Base-by-base conservation (phyloP, 2,329 filamentous ascomycete genomes). In the Didymella keratinophila region DNA sequence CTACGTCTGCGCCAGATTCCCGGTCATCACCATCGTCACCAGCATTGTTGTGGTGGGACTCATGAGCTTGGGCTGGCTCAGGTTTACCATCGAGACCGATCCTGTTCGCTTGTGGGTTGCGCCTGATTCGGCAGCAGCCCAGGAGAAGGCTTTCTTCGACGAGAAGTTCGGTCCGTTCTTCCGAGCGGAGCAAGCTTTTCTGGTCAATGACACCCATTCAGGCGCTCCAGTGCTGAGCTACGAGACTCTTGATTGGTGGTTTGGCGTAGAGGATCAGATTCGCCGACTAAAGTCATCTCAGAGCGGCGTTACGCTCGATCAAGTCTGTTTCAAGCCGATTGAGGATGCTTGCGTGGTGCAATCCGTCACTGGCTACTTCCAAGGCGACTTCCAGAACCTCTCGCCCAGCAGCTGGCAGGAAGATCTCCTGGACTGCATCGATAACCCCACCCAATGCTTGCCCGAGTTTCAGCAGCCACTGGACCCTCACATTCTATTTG, bases 61-160 rank as follows among this genome's bases (percentile, higher is more conserved):
- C 4, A 82, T 99, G 61, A 97, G 93, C 72, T 78, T 94, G 34
- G 95, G 95, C 1, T 96, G 92, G 92, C 80, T 95, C 58, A 86
- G 87, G 43, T 99, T 99, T 71, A 84, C 91, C n/a, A 83, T 99
- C 34, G 95, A 98, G 76, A 91, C 84, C 21, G 90, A 98, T 62
- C 95, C 95, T 6, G 95, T 96, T 11, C 88, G 91, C 46, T 81
- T 99, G 9, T 99, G 95, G 95, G 95, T 99, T n/a, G 93, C 94
- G 69, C 95, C 95, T 8, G 90, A 90, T 9, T 98, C 95, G 4
- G 86, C 88, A 47, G 94, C 96, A 20, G 95, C 95, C 0, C 86
- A 92, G 73, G 94, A 99, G 75, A 99, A 99, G 79, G 85, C 85
- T 1, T 99, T 96, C 74, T 99, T 98, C 65, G 96, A 99, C 73